Evolutionary conservation across 2,329 filamentous ascomycete genomes (phyloP).

Genomic region (Setomelanomma holmii): DNA sequence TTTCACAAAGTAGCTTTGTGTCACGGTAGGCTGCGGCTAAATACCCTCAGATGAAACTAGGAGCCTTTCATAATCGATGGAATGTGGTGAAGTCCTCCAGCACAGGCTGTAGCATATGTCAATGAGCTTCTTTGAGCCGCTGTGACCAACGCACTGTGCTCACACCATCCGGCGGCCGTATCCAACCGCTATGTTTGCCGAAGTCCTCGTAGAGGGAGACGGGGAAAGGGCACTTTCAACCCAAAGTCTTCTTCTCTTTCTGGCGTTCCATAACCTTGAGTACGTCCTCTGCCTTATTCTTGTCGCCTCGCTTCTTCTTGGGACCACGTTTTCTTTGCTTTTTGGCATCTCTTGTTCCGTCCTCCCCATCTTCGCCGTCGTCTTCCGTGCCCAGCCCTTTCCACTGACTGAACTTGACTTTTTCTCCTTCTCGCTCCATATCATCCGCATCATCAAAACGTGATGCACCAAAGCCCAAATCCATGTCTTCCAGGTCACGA

Average conservation of each 20-base stretch:
- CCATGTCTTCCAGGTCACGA: constrained; percentile 87
- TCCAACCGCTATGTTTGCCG: too few relatives aligned
- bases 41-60: too few relatives aligned
- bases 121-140: too few relatives aligned
- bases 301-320: constrained; percentile 80
- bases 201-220: too few relatives aligned
- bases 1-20: too few relatives aligned
- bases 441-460: constrained; percentile 89
- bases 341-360: constrained; percentile 58
- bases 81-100: too few relatives aligned
- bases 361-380: constrained; percentile 56
- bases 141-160: too few relatives aligned
- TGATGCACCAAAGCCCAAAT: constrained; percentile 91
- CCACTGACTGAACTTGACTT: constrained; percentile 73
- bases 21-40: too few relatives aligned
- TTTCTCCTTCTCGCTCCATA: constrained; percentile 65
- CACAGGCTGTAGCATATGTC: too few relatives aligned
- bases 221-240: too few relatives aligned
- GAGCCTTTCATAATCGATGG: too few relatives aligned
- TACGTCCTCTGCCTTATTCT: constrained; percentile 80
- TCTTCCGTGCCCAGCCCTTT: constrained; percentile 60
- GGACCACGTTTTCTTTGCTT: constrained; percentile 72
- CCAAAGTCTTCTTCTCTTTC: constrained; percentile 41
- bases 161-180: not conserved
- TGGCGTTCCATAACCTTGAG: constrained; percentile 76